Percentiles rank a stretch among this genome's conserved stretches.
Conservation (phyloP, 208 protist genomes). For the Phytomonas sp. region DNA sequence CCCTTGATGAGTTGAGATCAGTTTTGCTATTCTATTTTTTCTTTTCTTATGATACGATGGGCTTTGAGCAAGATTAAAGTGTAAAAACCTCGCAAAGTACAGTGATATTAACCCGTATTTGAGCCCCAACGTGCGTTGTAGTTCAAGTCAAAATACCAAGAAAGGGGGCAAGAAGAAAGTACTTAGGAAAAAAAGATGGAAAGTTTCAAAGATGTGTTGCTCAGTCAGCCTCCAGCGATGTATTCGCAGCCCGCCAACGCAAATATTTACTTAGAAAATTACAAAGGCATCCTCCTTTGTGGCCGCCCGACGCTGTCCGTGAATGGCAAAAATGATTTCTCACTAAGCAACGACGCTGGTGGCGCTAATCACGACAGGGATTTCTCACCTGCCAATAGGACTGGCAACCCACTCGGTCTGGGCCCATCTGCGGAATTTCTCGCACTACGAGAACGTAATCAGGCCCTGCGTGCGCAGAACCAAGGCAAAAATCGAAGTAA, state of each 20-base stretch:
- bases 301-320: constrained; percentile 41
- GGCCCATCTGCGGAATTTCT: constrained; percentile 53
- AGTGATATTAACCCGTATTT: not conserved
- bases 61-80: not conserved
- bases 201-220: constrained; percentile 84
- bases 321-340: constrained; percentile 6
- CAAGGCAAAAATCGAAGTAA: constrained; percentile 28
- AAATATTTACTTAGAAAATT: constrained; percentile 75
- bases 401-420: constrained; percentile 46
- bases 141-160: not conserved
- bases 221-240: constrained; percentile 80
- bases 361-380: constrained; percentile 5
- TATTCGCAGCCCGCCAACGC: constrained; percentile 32
- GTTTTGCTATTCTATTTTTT: not conserved
- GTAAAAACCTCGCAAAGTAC: not conserved
- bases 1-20: not conserved
- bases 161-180: not conserved
- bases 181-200: constrained; percentile 37
- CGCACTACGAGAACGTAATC: constrained; percentile 32
- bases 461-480: constrained; percentile 44
- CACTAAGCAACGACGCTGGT: not conserved
- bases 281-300: constrained; percentile 88
- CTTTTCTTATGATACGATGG: not conserved
- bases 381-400: constrained; percentile 59
- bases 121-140: not conserved